A percentile compares a stretch with the other conserved stretches of the same genome.
Evolutionary conservation across 1,284 basidiomycete genomes (phyloP).

Genomic region (Heliocybe sulcata): DNA sequence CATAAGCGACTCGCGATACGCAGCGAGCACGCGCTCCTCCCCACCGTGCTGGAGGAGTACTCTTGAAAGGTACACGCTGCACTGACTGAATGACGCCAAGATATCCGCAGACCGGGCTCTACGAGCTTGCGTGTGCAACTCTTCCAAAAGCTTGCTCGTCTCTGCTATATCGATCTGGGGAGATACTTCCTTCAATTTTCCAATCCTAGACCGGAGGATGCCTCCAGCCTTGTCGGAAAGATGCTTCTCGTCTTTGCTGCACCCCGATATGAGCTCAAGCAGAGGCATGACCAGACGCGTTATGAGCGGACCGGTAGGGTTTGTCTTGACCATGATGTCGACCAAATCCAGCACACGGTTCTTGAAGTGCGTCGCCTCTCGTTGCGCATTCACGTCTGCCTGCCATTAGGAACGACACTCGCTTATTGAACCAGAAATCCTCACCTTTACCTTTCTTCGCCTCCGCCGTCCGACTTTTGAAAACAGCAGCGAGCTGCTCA

Average conservation of each 20-base stretch:
- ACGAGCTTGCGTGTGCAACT: conserved; percentile 71
- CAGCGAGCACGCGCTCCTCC: conserved; percentile 36
- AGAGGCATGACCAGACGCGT: conserved; percentile 72
- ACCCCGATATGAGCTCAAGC: conserved; percentile 61
- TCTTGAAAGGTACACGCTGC: conserved; percentile 69
- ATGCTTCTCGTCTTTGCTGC: conserved; percentile 74
- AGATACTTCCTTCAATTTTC: conserved; percentile 69
- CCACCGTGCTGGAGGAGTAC: conserved; percentile 40
- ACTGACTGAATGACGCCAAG: conserved; percentile 55
- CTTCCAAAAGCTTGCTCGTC: conserved; percentile 44
- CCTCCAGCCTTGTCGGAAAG: conserved; percentile 81
- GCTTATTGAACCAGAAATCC: conserved; percentile 10
- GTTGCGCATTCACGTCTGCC: conserved; percentile 56
- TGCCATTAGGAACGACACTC: background rate
- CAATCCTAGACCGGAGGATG: conserved; percentile 69
- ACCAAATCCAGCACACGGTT: conserved; percentile 91
- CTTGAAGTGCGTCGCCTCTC: conserved; percentile 91
- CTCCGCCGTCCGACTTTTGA: conserved; percentile 62
- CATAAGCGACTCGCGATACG: conserved; percentile 64
- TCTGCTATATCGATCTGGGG: conserved; percentile 37
- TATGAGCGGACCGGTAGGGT: conserved; percentile 61
- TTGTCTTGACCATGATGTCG: conserved; percentile 76
- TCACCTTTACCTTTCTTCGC: conserved; percentile 60
- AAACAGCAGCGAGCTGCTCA: conserved; percentile 86
- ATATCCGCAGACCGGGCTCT: conserved; percentile 63